Evolutionary conservation across 2,329 filamentous ascomycete genomes (phyloP), one percentile per base, ranked within the genome.

Genomic region (Cladosporium sp.): DNA sequence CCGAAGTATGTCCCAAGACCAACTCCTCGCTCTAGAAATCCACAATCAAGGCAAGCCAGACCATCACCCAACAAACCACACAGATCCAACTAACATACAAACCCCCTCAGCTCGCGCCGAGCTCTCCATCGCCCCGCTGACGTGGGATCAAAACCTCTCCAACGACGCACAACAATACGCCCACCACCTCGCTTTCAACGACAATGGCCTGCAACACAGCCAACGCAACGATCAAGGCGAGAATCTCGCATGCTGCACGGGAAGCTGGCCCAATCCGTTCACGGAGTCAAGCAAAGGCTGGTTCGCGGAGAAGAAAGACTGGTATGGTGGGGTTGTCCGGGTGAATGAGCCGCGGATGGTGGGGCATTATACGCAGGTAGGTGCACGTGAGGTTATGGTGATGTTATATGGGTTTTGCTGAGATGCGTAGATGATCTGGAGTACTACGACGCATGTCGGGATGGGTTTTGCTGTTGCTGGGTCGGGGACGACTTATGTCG

Each of bases 401-500:
- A 27, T 27, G 22, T 27, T 27, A 4, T 27, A 5, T 27, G 22
- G 22, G 22, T 9, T 4, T 27, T 4, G 22, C 22, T 27, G 22
- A 27, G 4, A 5, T 27, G 18, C 13, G 25, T 25, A 49, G 46
- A 49, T 49, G 46, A 40, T 56, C 18, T 56, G 52, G 54, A 29
- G 49, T 33, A 19, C 13, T 4, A 51, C 50, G 7, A 51, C 41
- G 9, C 47, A 49, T n/a, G 27, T 57, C 13, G 55, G 55, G 7
- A 52, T 55, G 47, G 55, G 43, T 18, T 40, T 43, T 39, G 55
- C 50, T n/a, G 29, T 36, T 19, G 30, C 48, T 4, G 30, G 43
- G 12, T 45, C 43, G 5, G 55, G 53, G 25, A 18, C 33, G 12
- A 48, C 45, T 9, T 57, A 55, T 29, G 50, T 53, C 16, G 55